Evolutionary conservation across 306 rosid genomes (phyloP).

Genomic region (Gastrolobium villosum): DNA sequence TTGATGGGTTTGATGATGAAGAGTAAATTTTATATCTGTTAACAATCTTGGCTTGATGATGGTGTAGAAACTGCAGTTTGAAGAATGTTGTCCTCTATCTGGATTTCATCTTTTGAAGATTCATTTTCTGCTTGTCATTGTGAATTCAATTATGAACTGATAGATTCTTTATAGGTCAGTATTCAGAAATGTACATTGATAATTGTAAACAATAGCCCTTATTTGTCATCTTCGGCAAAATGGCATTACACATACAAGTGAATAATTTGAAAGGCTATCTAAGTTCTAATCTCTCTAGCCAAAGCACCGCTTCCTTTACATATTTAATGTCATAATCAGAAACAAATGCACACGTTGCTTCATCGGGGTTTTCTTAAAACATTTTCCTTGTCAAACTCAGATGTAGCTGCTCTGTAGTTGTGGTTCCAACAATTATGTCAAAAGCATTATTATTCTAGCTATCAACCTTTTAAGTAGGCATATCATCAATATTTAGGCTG

Average conservation of each 20-base stretch:
- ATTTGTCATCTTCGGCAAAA: constrained; percentile 7
- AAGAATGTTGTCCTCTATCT: background rate
- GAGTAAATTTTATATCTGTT: background rate
- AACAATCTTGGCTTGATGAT: constrained; percentile 17
- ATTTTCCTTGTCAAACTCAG: constrained; percentile 6
- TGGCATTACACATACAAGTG: constrained; percentile 2
- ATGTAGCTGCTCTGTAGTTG: background rate
- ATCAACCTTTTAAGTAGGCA: background rate
- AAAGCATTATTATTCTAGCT: background rate
- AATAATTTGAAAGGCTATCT: constrained; percentile 24
- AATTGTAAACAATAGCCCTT: background rate
- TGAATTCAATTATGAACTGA: background rate
- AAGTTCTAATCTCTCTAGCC: background rate
- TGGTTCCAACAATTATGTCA: background rate
- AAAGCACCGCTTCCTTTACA: constrained; percentile 1
- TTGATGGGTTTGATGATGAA: constrained; percentile 5
- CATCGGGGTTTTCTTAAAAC: constrained; percentile 3
- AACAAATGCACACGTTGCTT: background rate
- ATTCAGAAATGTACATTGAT: constrained; percentile 5
- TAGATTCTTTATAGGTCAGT: constrained; percentile 3
- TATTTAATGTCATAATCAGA: background rate
- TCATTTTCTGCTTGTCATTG: constrained; percentile 24
- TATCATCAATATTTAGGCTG: background rate
- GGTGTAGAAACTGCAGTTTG: background rate
- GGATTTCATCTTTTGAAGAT: background rate